Evolutionary conservation across 345 rosid genomes (phyloP), one percentile per base, ranked within the genome.

Genomic region (Pistacia integerrima): DNA sequence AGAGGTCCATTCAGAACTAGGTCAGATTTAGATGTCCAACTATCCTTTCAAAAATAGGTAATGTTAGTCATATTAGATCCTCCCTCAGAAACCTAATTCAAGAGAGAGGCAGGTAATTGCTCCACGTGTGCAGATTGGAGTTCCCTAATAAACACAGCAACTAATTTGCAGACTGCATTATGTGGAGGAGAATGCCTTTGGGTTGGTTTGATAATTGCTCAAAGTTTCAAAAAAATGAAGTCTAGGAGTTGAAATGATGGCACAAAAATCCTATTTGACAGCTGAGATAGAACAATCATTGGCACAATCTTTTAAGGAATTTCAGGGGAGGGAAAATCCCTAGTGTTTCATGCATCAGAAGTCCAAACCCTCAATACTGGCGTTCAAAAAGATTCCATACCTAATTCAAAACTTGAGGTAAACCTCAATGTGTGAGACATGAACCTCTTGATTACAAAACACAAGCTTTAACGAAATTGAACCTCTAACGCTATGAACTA

Each of bases 161-260:
- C 44, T 60, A 69, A 35, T 56, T 38, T 38, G 59, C 73, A 17
- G 28, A 69, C 2, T n/a, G 51, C 30, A 55, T 11, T 22, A 22
- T 68, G 3, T 48, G 72, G 38, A 51, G 5, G 57, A 70, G 57
- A 55, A 38, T 35, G 46, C 30, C 33, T 55, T 69, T 67, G 55
- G n/a, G 4, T 67, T 14, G n/a, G 10, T 67, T 67, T 22, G n/a
- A 13, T 28, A 69, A 28, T 69, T 33, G 72, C 72, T 51, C n/a
- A 52, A 69, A 69, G 48, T 28, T 69, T 9, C 6, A 49, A 69
- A 17, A 22, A 20, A 51, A 20, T 8, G 44, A 25, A 69, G 46
- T 33, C 13, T 16, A 68, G 10, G 22, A 54, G 18, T 17, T 69
- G 33, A 48, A 67, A 11, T 3, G 7, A 28, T 14, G 25, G 72